Conservation (phyloP, 139 green algal species). For the Microglena sp. region DNA sequence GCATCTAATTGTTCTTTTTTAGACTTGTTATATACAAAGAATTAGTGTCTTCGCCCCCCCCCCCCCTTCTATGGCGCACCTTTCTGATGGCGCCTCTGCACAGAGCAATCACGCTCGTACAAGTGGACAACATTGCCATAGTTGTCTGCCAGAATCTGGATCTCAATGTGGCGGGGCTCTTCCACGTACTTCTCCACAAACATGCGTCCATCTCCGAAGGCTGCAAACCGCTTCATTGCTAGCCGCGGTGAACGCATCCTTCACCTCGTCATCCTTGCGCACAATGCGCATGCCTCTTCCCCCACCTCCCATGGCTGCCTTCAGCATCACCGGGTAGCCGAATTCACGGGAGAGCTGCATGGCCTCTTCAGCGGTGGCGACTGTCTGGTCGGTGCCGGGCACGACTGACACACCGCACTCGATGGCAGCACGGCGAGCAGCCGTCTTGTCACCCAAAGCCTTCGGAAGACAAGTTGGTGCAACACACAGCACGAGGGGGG, state of each 20-base stretch:
- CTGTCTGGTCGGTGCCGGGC: conserved; percentile 70
- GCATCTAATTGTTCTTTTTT: no score
- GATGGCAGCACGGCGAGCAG: conserved; percentile 51
- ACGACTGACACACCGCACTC: conserved; percentile 79
- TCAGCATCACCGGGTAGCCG: conserved; percentile 93
- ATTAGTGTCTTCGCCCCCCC: neutral
- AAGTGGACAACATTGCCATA: conserved; percentile 93
- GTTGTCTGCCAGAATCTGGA: conserved; percentile 86
- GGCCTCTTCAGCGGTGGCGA: conserved; percentile 51
- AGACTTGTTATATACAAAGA: no score
- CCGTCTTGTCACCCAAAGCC: conserved; percentile 85
- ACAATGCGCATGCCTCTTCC: conserved; percentile 91
- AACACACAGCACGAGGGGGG: neutral
- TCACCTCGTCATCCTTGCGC: conserved; percentile 59
- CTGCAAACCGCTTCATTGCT: conserved; percentile 68
- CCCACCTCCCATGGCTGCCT: conserved; percentile 86
- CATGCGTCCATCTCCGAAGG: conserved; percentile 92
- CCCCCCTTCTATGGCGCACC: conserved; percentile 6
- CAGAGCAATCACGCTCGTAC: conserved; percentile 92
- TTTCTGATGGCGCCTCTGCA: conserved; percentile 98
- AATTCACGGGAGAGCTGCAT: conserved; percentile 40
- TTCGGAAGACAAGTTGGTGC: conserved; percentile 26
- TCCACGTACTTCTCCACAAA: conserved; percentile 94
- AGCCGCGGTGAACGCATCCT: conserved; percentile 63
- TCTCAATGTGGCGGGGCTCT: conserved; percentile 72